These are phyloP conservation scores for Boletellus emodensis DNA, from an alignment of 768 basidiomycete genomes.

Conservation along the genomic window DNA sequence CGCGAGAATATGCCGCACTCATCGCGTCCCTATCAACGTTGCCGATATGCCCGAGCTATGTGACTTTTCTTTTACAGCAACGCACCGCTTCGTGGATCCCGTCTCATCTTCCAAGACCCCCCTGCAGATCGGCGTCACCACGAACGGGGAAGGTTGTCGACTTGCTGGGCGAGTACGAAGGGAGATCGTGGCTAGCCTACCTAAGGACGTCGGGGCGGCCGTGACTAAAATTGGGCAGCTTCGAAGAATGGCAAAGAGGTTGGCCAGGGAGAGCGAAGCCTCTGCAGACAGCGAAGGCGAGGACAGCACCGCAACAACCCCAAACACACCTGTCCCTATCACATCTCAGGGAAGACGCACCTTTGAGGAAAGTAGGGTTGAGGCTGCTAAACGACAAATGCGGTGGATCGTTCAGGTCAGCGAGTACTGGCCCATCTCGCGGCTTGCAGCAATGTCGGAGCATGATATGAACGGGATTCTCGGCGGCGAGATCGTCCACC, in stretches of 20 bases:
- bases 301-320: constrained; percentile 52
- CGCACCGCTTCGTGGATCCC: constrained; percentile 71
- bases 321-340: constrained; percentile 66
- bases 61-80: constrained; percentile 84
- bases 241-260: constrained; percentile 48
- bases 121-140: constrained; percentile 79
- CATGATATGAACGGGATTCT: constrained; percentile 66
- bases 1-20: constrained; percentile 47
- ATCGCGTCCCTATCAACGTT: constrained; percentile 76
- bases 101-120: constrained; percentile 42
- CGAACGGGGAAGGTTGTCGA: constrained; percentile 89
- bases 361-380: constrained; percentile 36
- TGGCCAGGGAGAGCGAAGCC: constrained; percentile 2
- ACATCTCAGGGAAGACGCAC: background rate
- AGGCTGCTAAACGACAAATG: constrained; percentile 63
- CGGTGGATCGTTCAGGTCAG: constrained; percentile 94
- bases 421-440: constrained; percentile 90
- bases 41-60: constrained; percentile 83
- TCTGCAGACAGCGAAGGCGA: constrained; percentile 45
- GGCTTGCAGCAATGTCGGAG: constrained; percentile 64
- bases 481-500: constrained; percentile 30
- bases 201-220: constrained; percentile 68
- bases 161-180: constrained; percentile 74
- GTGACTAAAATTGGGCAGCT: constrained; percentile 71
- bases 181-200: constrained; percentile 74